A percentile compares a stretch with the other conserved stretches of the same genome.
Evolutionary conservation across 1,139 yeast genomes (phyloP).

Genomic region (Nematodospora anomalae): DNA sequence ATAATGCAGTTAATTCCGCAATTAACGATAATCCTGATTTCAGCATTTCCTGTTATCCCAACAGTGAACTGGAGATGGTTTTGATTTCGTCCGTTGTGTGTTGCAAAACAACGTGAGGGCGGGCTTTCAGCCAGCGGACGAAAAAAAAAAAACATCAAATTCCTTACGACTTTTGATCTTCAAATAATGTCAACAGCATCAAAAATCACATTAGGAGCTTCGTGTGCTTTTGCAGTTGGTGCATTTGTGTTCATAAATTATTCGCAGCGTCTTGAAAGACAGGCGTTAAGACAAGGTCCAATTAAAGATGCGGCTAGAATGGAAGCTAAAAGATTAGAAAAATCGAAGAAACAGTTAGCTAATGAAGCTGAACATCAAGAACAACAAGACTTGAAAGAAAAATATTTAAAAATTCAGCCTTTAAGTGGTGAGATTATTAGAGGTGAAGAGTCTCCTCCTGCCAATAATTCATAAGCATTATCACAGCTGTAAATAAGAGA

Average conservation of each 20-base stretch:
- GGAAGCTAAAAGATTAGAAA: constrained; percentile 34
- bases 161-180: constrained; percentile 3
- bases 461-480: background rate
- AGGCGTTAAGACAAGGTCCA: constrained; percentile 75
- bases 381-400: constrained; percentile 65
- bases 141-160: constrained; percentile 1
- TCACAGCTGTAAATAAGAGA: background rate
- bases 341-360: constrained; percentile 42
- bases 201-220: constrained; percentile 62
- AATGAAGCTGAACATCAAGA: constrained; percentile 74
- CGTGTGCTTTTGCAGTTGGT: constrained; percentile 56
- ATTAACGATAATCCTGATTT: too few species aligned
- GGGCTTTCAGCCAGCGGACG: background rate
- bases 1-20: too few species aligned
- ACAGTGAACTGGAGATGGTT: too few species aligned
- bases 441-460: constrained; percentile 27
- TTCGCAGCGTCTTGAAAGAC: constrained; percentile 66
- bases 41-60: too few species aligned
- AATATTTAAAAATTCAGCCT: constrained; percentile 68
- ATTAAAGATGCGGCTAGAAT: constrained; percentile 71
- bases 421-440: constrained; percentile 42
- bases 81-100: too few species aligned
- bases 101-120: background rate
- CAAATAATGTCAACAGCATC: constrained; percentile 66
- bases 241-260: constrained; percentile 67